These are phyloP conservation scores for Citrullus amarus DNA, from an alignment of 306 rosid genomes.

Conservation along the genomic window DNA sequence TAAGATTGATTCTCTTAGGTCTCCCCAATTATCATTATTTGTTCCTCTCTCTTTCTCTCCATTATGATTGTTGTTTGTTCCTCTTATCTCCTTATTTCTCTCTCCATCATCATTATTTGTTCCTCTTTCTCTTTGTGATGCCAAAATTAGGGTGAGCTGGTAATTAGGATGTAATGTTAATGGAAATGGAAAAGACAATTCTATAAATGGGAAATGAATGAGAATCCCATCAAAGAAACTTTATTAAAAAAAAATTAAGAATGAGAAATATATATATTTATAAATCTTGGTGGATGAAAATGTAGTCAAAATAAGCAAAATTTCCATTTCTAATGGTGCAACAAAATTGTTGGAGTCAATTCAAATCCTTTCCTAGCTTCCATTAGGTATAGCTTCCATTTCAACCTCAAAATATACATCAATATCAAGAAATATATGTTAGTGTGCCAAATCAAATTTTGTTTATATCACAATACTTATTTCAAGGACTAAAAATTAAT, in stretches of 20 bases:
- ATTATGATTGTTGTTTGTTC: not conserved
- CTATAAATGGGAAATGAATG: constrained; percentile 10
- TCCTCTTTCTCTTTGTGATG: not conserved
- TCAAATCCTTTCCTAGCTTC: not conserved
- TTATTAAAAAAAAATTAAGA: not conserved
- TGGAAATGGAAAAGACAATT: constrained; percentile 9
- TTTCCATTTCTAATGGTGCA: not conserved
- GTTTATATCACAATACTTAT: not conserved
- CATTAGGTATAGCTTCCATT: not conserved
- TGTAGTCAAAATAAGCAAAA: not conserved
- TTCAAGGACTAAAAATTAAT: not conserved
- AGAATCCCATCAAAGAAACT: not conserved
- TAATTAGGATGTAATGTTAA: constrained; percentile 1
- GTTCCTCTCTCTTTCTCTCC: not conserved
- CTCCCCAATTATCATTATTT: not conserved
- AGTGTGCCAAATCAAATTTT: not conserved
- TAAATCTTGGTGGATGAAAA: not conserved
- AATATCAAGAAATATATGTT: not conserved
- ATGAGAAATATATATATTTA: not conserved
- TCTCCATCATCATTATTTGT: not conserved
- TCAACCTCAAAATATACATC: not conserved
- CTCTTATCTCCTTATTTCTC: not conserved
- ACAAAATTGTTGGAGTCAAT: not conserved
- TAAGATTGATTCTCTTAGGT: not conserved
- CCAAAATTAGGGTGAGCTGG: constrained; percentile 4